phyloP scores from a whole-genome alignment of 176 grass and related monocot genomes.

The Triticum urartu region DNA sequence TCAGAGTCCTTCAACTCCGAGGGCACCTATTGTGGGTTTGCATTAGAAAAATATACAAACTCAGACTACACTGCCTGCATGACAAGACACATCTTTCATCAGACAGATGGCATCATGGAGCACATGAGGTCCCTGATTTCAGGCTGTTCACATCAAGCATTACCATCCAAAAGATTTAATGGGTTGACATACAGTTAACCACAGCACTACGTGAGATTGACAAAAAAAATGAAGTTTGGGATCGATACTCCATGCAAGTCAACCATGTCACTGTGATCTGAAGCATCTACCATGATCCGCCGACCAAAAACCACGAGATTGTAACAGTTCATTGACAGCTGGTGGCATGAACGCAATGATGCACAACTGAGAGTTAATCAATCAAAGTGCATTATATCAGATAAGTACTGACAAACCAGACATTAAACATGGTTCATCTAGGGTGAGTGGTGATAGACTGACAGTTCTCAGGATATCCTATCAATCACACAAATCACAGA shows the following conservation, averaged over 20 bases:
- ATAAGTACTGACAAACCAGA: neutral
- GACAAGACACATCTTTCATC: constrained; percentile 12
- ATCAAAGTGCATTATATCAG: neutral
- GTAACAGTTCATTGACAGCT: constrained; percentile 18
- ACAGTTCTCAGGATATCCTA: neutral
- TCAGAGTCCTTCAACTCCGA: constrained; percentile 1
- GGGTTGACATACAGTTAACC: constrained; percentile 29
- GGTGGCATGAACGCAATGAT: constrained; percentile 9
- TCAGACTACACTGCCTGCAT: neutral
- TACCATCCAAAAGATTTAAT: constrained; percentile 19
- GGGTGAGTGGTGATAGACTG: neutral
- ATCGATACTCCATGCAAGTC: constrained; percentile 31
- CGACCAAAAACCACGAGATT: neutral
- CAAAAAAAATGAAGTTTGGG: neutral
- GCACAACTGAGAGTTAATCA: neutral
- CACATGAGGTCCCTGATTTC: constrained; percentile 1
- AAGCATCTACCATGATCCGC: constrained; percentile 26
- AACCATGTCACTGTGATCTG: constrained; percentile 35
- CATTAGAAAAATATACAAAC: neutral
- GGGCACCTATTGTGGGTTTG: neutral
- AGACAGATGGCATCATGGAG: constrained; percentile 8
- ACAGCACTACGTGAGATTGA: constrained; percentile 1
- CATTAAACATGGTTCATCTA: neutral
- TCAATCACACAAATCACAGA: neutral
- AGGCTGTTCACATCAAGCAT: constrained; percentile 18